Evolutionary conservation across 2,329 filamentous ascomycete genomes (phyloP).

Genomic region (Pseudogymnoascus sp.): DNA sequence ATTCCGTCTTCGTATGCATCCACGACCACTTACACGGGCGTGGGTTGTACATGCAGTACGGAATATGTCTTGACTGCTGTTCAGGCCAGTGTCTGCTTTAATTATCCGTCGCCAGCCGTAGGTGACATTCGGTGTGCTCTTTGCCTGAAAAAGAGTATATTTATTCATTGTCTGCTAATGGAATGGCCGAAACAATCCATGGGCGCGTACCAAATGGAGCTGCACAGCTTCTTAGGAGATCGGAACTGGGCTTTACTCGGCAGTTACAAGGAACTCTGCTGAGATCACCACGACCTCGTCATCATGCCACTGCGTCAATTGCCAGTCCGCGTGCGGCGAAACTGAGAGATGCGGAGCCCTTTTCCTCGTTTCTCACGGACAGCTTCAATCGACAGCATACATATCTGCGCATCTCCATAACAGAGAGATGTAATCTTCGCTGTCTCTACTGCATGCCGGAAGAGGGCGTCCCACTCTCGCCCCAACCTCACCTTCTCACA

Average conservation of each 20-base stretch:
- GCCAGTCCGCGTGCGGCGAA: not conserved
- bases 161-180: not conserved
- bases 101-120: not conserved
- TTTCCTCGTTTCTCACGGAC: conserved; percentile 91
- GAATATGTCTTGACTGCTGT: not conserved
- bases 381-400: conserved; percentile 85
- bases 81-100: not conserved
- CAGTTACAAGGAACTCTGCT: not conserved
- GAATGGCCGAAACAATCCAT: not conserved
- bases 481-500: conserved; percentile 71
- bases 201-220: not conserved
- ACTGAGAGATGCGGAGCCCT: conserved; percentile 50
- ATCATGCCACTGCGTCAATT: not conserved
- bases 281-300: not conserved
- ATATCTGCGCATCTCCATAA: conserved; percentile 92
- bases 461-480: conserved; percentile 87
- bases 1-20: not conserved
- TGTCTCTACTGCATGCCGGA: conserved; percentile 99
- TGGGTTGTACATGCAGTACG: not conserved
- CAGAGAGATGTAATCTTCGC: conserved; percentile 90
- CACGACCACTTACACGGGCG: not conserved
- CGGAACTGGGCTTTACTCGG: not conserved
- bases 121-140: not conserved
- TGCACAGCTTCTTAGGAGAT: not conserved
- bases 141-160: not conserved